These are phyloP conservation scores for Cyclostephanos invisitatus DNA, from an alignment of 108 stramenopile genomes.

Conservation along the genomic window DNA sequence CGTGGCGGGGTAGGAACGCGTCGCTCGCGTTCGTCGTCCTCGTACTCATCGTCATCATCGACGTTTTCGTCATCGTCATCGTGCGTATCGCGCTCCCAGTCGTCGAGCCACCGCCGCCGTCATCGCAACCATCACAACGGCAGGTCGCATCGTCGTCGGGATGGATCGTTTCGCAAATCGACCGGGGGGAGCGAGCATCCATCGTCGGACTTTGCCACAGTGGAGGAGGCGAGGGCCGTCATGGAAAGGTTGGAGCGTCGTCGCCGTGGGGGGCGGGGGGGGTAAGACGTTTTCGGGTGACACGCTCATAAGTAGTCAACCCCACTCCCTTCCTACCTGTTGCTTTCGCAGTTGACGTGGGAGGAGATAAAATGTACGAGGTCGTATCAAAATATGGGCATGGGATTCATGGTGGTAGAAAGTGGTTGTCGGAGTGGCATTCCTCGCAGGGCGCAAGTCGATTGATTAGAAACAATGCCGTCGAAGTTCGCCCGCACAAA, in stretches of 20 bases:
- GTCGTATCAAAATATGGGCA: no score
- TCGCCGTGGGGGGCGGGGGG: neutral
- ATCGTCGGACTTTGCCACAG: slow-evolving; percentile 28
- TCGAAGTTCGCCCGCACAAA: no score
- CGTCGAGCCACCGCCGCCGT: neutral
- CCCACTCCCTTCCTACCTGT: no score
- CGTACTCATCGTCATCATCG: slow-evolving; percentile 7
- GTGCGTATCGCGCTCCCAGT: neutral
- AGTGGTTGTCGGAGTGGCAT: no score
- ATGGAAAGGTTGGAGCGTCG: slow-evolving; percentile 36
- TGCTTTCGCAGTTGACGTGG: no score
- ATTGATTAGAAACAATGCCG: no score
- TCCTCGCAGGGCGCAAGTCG: no score
- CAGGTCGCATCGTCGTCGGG: slow-evolving; percentile 13
- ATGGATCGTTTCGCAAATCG: neutral
- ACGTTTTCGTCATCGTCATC: slow-evolving; percentile 4
- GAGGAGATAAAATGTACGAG: no score
- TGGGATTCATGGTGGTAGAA: no score
- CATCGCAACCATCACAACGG: slow-evolving; percentile 1
- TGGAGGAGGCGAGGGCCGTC: slow-evolving; percentile 45
- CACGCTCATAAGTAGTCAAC: no score
- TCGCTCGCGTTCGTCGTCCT: slow-evolving; percentile 9
- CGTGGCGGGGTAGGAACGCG: slow-evolving; percentile 1
- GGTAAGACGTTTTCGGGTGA: no score
- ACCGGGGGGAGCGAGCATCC: neutral